Evolutionary conservation across 371 early-diverging fungal genomes (phyloP), one percentile per base, ranked within the genome.

Genomic region (Nematocida parisii): DNA sequence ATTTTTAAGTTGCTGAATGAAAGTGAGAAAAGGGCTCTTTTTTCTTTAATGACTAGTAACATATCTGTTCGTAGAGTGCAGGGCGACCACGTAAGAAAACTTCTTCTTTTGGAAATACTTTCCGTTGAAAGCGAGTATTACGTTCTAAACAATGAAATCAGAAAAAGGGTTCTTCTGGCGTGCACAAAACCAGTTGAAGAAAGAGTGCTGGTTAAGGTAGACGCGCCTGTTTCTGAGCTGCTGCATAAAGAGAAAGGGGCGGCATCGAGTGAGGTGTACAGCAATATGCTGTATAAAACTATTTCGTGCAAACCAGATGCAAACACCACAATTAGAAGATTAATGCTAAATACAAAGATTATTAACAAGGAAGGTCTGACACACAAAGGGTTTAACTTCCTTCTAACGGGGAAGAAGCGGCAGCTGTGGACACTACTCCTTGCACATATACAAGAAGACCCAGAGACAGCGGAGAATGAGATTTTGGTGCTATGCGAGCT

Each of bases 331-430:
- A 45, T 77, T 18, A 22, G 68, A 9, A 18, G 58, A 52, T 75
- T 85, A 27, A 75, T 83, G 67, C 73, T 66, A 44, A 66, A 73
- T 24, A 75, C 73, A 6, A 71, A 77, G 2, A 80, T 86, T 52
- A 73, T 84, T 42, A 71, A 40, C 20, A 52, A 71, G 9, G 50
- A 66, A 27, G 73, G 84, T 47, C 86, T 88, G 20, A 87, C 88
- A 5, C 83, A 85, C 73, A 84, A 74, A 66, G 88, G 88, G 44
- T 86, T 88, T 82, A 86, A 86, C 61, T 88, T 88, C 83, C 74
- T 87, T 22, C 81, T 88, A 33, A 81, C 82, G 54, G 74, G 75
- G 20, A 73, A 71, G 50, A 83, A 85, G 52, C 83, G 84, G 22
- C 88, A 88, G 67, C 42, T 84, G 64, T 87, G 87, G 87, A 61